phyloP scores from a whole-genome alignment of 768 basidiomycete genomes.

The Melanogaster broomeanus region DNA sequence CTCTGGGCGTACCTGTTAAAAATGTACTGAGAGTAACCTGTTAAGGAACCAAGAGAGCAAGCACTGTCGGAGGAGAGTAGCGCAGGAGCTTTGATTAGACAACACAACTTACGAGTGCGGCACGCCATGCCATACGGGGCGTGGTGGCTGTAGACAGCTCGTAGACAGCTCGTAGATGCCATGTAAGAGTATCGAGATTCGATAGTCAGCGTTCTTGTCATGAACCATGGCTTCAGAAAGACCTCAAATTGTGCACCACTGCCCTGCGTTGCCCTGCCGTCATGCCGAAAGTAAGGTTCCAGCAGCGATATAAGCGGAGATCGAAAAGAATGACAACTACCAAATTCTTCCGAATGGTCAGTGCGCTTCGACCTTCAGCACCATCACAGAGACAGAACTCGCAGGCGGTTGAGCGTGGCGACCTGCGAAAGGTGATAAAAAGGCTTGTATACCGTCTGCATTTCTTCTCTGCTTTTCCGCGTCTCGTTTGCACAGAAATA shows the following conservation, averaged over 20 bases:
- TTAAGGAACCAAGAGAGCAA: not conserved
- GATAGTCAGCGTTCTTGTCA: conserved; percentile 10
- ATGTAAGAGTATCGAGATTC: not conserved
- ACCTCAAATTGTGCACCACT: conserved; percentile 6
- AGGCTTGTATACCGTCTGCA: conserved; percentile 40
- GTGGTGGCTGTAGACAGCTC: too few species aligned
- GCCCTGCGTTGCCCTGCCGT: conserved; percentile 29
- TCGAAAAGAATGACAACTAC: conserved; percentile 20
- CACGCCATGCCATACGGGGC: too few species aligned
- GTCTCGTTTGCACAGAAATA: conserved; percentile 46
- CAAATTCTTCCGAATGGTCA: conserved; percentile 30
- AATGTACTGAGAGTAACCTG: not conserved
- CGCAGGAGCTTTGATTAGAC: not conserved
- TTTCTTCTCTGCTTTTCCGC: conserved; percentile 37
- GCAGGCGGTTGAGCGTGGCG: conserved; percentile 39
- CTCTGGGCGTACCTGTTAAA: conserved; percentile 8
- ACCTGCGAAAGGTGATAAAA: conserved; percentile 40
- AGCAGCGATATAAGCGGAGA: conserved; percentile 32
- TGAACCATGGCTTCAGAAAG: conserved; percentile 23
- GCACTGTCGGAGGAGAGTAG: not conserved
- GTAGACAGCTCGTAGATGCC: conserved; percentile 1
- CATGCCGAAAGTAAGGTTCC: conserved; percentile 25
- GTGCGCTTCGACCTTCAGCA: conserved; percentile 38
- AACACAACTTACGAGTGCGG: too few species aligned
- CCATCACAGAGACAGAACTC: conserved; percentile 41